These are phyloP conservation scores for Mycena alexandri DNA, from an alignment of 768 basidiomycete species.

Conservation along the genomic window DNA sequence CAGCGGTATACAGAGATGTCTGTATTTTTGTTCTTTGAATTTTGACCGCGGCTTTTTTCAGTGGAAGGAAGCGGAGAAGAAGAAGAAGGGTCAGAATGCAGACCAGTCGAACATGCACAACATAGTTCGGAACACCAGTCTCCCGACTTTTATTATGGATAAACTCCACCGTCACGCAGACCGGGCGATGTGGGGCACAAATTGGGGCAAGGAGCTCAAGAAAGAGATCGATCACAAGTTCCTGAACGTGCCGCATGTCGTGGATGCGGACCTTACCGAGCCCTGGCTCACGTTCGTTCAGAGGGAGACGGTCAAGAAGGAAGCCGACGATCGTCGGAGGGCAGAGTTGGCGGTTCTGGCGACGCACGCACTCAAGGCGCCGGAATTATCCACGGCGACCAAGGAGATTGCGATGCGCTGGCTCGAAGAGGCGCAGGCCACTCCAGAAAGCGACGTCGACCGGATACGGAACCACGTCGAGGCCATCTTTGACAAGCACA, in stretches of 20 bases:
- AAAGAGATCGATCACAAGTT: conserved; percentile 47
- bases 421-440: conserved; percentile 37
- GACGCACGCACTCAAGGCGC: conserved; percentile 6
- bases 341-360: conserved; percentile 19
- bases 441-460: conserved; percentile 50
- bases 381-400: conserved; percentile 40
- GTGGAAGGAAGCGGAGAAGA: conserved; percentile 52
- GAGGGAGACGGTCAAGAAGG: conserved; percentile 16
- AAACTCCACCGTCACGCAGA: conserved; percentile 46
- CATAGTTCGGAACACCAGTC: conserved; percentile 36
- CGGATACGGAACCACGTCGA: conserved; percentile 58
- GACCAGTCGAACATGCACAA: conserved; percentile 43
- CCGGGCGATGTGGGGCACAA: conserved; percentile 37
- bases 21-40: not conserved
- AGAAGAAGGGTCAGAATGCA: conserved; percentile 20
- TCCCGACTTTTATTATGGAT: conserved; percentile 61
- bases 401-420: conserved; percentile 41
- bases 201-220: conserved; percentile 30
- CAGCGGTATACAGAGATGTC: conserved; percentile 25
- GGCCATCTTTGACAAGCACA: conserved; percentile 46
- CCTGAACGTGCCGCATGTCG: conserved; percentile 24
- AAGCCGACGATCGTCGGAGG: conserved; percentile 1
- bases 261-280: conserved; percentile 48
- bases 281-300: conserved; percentile 44
- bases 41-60: not conserved